These are phyloP conservation scores for Castanea mollissima DNA, from an alignment of 306 rosid genomes.

Conservation along the genomic window DNA sequence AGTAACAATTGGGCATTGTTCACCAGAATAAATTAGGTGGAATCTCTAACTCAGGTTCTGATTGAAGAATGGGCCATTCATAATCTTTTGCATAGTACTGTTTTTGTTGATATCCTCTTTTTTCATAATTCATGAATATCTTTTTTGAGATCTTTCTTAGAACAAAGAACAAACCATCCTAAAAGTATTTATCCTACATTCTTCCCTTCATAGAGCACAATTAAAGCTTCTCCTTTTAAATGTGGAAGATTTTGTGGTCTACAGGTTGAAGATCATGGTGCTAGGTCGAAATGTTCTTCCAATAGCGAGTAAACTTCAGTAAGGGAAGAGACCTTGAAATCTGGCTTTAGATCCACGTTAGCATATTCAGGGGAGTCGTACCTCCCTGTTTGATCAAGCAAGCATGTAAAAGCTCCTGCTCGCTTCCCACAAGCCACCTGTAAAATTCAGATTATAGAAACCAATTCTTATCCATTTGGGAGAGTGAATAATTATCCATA, in stretches of 20 bases:
- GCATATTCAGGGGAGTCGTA: slow-evolving; percentile 57
- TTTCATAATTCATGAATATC: not conserved
- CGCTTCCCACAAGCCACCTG: slow-evolving; percentile 83
- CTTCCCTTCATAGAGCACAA: slow-evolving; percentile 11
- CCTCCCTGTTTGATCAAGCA: slow-evolving; percentile 82
- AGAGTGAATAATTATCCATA: not conserved
- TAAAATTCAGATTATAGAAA: slow-evolving; percentile 4
- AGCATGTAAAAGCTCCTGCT: slow-evolving; percentile 87
- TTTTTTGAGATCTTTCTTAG: not conserved
- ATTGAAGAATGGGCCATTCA: too few species aligned
- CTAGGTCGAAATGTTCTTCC: slow-evolving; percentile 65
- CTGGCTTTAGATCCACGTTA: slow-evolving; percentile 51
- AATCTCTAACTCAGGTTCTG: too few species aligned
- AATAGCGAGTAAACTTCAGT: slow-evolving; percentile 53
- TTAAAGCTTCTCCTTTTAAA: not conserved
- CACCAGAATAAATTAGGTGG: too few species aligned
- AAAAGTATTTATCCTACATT: not conserved
- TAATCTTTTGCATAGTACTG: not conserved
- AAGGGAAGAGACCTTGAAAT: slow-evolving; percentile 84
- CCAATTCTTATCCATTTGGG: slow-evolving; percentile 4
- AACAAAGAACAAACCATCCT: not conserved
- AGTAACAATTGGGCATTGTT: too few species aligned
- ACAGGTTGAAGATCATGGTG: slow-evolving; percentile 41
- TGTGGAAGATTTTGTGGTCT: not conserved
- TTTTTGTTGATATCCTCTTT: not conserved